phyloP scores from a whole-genome alignment of 257 asterid species.

The Solanum appendiculatum region DNA sequence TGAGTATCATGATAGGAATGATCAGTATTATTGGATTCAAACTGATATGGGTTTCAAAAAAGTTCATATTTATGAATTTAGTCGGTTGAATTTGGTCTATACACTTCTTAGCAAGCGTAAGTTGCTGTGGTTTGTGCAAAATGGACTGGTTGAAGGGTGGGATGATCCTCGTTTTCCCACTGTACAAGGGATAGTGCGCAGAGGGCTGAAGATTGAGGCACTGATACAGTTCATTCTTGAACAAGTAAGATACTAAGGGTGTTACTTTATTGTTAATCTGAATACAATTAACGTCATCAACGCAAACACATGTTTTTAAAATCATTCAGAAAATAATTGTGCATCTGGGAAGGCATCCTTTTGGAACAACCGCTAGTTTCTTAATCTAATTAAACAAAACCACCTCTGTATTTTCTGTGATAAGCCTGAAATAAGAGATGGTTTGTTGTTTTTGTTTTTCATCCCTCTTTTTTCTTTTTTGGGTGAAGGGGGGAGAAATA shows the following conservation, averaged over 20 bases:
- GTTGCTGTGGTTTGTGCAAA: slow-evolving; percentile 95
- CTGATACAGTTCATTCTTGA: slow-evolving; percentile 86
- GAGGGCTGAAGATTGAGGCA: slow-evolving; percentile 87
- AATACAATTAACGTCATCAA: neutral
- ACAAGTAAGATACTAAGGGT: slow-evolving; percentile 37
- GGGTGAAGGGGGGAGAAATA: neutral
- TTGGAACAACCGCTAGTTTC: neutral
- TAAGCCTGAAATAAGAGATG: neutral
- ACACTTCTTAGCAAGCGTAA: slow-evolving; percentile 99
- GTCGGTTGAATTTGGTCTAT: slow-evolving; percentile 85
- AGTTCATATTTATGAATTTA: slow-evolving; percentile 80
- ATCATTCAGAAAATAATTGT: neutral
- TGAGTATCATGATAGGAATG: slow-evolving; percentile 95
- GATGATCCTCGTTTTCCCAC: slow-evolving; percentile 99
- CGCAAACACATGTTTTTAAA: neutral
- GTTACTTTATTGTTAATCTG: neutral
- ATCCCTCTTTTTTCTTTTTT: neutral
- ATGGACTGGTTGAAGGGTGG: slow-evolving; percentile 95
- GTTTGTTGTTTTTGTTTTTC: neutral
- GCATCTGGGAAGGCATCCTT: neutral
- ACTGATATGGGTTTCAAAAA: slow-evolving; percentile 73
- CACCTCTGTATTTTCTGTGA: neutral
- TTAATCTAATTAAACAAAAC: neutral
- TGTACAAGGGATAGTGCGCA: slow-evolving; percentile 92
- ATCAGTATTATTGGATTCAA: slow-evolving; percentile 86